phyloP scores from a whole-genome alignment of 306 rosid genomes.

The Glycine latifolia region DNA sequence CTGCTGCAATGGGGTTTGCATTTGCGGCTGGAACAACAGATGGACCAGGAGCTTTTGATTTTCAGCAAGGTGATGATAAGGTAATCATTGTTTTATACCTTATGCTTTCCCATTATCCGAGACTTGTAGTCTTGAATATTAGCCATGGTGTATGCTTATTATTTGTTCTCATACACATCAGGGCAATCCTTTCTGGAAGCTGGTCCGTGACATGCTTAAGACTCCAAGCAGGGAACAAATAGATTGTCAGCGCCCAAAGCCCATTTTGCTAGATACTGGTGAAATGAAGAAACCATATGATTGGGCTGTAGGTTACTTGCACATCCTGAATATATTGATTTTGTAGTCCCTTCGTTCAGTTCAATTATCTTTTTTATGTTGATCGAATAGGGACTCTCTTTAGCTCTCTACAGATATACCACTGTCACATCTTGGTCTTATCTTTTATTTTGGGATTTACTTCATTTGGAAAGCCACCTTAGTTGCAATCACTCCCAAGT shows the following conservation, averaged over 20 bases:
- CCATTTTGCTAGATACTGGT: slow-evolving; percentile 93
- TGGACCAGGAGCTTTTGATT: slow-evolving; percentile 97
- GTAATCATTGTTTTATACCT: slow-evolving; percentile 51
- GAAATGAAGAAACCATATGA: slow-evolving; percentile 91
- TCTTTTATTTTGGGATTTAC: no score
- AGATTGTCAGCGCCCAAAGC: slow-evolving; percentile 85
- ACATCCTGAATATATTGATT: slow-evolving; percentile 23
- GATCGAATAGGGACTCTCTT: no score
- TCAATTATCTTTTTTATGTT: no score
- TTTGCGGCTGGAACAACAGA: slow-evolving; percentile 98
- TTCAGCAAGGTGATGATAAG: slow-evolving; percentile 89
- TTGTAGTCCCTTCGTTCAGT: not conserved
- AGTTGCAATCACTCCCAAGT: no score
- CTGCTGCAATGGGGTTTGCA: slow-evolving; percentile 96
- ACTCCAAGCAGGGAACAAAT: slow-evolving; percentile 73
- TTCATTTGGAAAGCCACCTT: no score
- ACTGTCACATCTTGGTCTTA: no score
- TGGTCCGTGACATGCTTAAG: slow-evolving; percentile 74
- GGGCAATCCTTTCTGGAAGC: slow-evolving; percentile 92
- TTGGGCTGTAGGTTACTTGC: slow-evolving; percentile 85
- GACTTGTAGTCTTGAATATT: slow-evolving; percentile 12
- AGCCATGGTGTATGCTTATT: slow-evolving; percentile 40
- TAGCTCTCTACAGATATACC: no score
- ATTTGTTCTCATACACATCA: slow-evolving; percentile 48
- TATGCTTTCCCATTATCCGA: slow-evolving; percentile 26